Evolutionary conservation across 2,329 filamentous ascomycete genomes (phyloP), one percentile per base, ranked within the genome.

Genomic region (Neopestalotiopsis sp.): DNA sequence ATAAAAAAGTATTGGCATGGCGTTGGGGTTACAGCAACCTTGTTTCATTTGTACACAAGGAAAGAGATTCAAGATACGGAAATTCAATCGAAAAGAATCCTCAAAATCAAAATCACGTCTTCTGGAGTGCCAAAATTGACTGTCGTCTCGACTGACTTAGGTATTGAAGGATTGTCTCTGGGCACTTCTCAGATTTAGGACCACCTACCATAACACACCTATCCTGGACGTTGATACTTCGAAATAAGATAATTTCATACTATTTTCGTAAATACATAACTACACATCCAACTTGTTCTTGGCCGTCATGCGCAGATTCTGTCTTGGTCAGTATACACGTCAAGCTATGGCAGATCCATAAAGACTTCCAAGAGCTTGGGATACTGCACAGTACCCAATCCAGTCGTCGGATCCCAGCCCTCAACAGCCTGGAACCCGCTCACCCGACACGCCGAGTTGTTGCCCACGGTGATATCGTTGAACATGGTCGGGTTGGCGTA

Each of bases 351-450:
- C 4, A 66, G 40, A 57, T 66, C 71, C 61, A 74, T 9, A 40
- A 70, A 70, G 1, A 70, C 4, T 4, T 67, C 59, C 28, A 67
- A 10, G 34, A 70, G 4, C 6, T 64, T 49, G 12, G 63, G 62
- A 28, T 67, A 70, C 9, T 68, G 61, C 14, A 67, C 67, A 12
- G 67, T 69, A 0, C 86, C 85, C 24, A 87, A 69, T 63, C 89
- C 86, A 1, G 85, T 86, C 3, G 85, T 81, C 1, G 82, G 79
- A 70, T 88, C 85, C 74, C 81, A 88, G 0, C 85, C 85, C 66
- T 76, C 69, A 7, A 72, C 73, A 2, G 84, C 83, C 17, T 80
- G 78, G 84, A 85, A 88, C 0, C 84, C 84, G 1, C 76, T 76
- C 1, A 79, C 78, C 3, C 70, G 70, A 32, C 69, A 70, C 13